phyloP scores from a whole-genome alignment of 2,329 filamentous ascomycete species.

The Xylaria sp. region DNA sequence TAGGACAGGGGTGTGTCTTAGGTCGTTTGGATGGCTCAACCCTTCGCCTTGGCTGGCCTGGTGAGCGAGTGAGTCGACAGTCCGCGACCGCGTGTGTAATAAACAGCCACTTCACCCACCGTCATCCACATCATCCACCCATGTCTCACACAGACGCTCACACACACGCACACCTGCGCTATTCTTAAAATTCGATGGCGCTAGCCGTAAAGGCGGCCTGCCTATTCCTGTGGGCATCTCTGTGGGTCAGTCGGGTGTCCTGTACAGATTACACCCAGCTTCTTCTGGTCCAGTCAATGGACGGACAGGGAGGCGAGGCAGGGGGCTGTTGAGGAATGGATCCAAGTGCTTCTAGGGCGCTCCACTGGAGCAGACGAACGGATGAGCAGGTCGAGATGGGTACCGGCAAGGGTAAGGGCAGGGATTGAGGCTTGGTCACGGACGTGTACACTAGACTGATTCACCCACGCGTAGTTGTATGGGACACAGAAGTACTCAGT shows the following conservation, averaged over 20 bases:
- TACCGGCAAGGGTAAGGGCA: slow-evolving; percentile 3
- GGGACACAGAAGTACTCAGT: background rate
- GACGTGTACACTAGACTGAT: slow-evolving; percentile 35
- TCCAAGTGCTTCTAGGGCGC: slow-evolving; percentile 42
- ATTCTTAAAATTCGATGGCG: slow-evolving; percentile 45
- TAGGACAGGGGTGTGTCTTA: slow-evolving; percentile 38
- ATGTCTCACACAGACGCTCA: slow-evolving; percentile 40
- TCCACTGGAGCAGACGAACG: slow-evolving; percentile 25
- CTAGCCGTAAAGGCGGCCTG: slow-evolving; percentile 42
- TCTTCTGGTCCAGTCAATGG: slow-evolving; percentile 3
- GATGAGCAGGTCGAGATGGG: slow-evolving; percentile 24
- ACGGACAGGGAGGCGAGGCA: slow-evolving; percentile 13
- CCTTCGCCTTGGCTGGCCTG: slow-evolving; percentile 25
- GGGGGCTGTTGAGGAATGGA: slow-evolving; percentile 35
- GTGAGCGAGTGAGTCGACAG: slow-evolving; percentile 27
- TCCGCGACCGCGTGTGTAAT: slow-evolving; percentile 25
- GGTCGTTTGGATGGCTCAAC: slow-evolving; percentile 43
- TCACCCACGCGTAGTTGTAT: slow-evolving; percentile 46
- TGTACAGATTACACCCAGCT: background rate
- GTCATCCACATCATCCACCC: slow-evolving; percentile 35
- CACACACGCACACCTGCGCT: slow-evolving; percentile 41
- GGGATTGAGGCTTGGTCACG: slow-evolving; percentile 23
- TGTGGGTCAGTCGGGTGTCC: slow-evolving; percentile 1
- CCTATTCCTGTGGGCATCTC: slow-evolving; percentile 21
- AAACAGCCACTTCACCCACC: slow-evolving; percentile 34